phyloP scores from a whole-genome alignment of 345 rosid genomes.

The Theobroma cacao region DNA sequence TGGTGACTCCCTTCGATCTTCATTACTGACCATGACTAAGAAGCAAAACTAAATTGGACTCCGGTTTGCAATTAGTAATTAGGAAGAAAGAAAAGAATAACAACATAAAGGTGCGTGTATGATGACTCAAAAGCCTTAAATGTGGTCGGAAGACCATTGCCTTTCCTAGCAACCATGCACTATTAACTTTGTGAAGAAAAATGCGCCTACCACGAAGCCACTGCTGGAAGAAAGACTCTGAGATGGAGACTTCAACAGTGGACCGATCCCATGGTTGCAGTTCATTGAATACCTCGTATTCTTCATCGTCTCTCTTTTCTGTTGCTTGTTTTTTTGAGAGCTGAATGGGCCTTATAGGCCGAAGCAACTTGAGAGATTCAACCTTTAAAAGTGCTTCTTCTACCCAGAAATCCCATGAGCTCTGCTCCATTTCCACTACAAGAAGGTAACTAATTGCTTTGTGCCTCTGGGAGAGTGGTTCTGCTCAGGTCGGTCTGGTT shows the following conservation, averaged over 20 bases:
- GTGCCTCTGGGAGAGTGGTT: not conserved
- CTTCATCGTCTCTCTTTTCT: conserved; percentile 20
- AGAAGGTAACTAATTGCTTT: not conserved
- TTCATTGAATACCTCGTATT: conserved; percentile 59
- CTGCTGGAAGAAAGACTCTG: conserved; percentile 48
- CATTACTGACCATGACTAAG: too few species aligned
- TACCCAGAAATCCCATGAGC: conserved; percentile 65
- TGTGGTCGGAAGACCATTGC: not conserved
- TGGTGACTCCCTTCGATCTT: not conserved
- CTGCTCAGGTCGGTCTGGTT: too few species aligned
- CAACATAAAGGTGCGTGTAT: too few species aligned
- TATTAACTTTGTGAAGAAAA: not conserved
- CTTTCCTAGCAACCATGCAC: not conserved
- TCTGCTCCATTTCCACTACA: conserved; percentile 15
- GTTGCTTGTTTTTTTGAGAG: conserved; percentile 22
- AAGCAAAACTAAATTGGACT: too few species aligned
- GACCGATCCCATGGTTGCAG: conserved; percentile 70
- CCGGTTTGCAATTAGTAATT: too few species aligned
- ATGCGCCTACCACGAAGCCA: conserved; percentile 49
- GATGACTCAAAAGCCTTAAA: too few species aligned
- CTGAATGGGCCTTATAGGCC: conserved; percentile 71
- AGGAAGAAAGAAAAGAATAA: too few species aligned
- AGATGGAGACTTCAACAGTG: conserved; percentile 65
- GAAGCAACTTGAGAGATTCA: conserved; percentile 52
- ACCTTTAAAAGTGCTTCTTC: conserved; percentile 67